Conservation (phyloP, 176 grass and related monocot genomes). For the Luzula sylvatica region DNA sequence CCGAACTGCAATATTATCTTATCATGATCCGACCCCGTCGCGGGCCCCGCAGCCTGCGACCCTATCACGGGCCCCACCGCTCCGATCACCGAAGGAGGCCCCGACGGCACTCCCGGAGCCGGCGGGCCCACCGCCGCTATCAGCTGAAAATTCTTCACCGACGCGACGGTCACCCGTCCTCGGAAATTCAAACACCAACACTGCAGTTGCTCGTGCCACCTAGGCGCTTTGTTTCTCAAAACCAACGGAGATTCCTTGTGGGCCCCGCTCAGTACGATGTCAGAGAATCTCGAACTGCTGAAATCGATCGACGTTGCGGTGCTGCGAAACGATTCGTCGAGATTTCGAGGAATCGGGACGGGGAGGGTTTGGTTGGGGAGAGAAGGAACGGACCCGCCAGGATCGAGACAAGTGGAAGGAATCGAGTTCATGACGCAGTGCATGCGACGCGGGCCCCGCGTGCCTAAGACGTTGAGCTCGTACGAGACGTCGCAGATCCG, state of each 20-base stretch:
- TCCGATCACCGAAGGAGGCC: constrained; percentile 8
- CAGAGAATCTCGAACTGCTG: constrained; percentile 50
- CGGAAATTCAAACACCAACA: constrained; percentile 95
- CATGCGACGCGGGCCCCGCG: constrained; percentile 74
- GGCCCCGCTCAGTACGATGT: constrained; percentile 17
- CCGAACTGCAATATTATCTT: constrained; percentile 67
- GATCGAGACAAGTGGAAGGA: constrained; percentile 45
- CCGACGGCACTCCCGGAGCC: not conserved
- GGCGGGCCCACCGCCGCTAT: constrained; percentile 28
- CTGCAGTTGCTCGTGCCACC: constrained; percentile 84
- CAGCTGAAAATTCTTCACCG: constrained; percentile 83
- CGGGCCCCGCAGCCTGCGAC: not conserved
- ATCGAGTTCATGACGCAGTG: constrained; percentile 72
- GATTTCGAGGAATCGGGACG: constrained; percentile 19
- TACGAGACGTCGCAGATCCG: constrained; percentile 62
- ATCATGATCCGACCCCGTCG: constrained; percentile 27
- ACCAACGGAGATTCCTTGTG: constrained; percentile 45
- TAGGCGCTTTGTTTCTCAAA: constrained; percentile 56
- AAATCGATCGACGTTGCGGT: constrained; percentile 42
- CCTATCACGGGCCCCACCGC: not conserved
- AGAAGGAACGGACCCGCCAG: constrained; percentile 43
- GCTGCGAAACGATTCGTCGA: constrained; percentile 72
- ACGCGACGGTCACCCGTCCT: constrained; percentile 65
- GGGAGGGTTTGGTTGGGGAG: too few species aligned
- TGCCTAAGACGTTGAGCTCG: constrained; percentile 78